These are phyloP conservation scores for Aegilops tauschii DNA, from an alignment of 176 grass and related monocot species.

Conservation along the genomic window DNA sequence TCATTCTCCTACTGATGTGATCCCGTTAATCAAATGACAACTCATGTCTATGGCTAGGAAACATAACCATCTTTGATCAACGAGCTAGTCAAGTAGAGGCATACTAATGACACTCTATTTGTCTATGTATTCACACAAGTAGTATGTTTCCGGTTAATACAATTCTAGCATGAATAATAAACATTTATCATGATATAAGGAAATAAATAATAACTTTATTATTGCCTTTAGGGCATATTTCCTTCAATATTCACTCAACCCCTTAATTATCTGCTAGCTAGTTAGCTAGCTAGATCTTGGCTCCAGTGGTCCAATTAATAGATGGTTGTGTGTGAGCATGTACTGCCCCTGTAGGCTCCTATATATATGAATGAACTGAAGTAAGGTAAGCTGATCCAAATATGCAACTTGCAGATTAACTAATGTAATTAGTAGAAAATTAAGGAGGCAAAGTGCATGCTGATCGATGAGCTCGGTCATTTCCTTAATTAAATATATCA, in stretches of 20 bases:
- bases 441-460: neutral
- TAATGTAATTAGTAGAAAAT: neutral
- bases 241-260: neutral
- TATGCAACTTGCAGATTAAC: neutral
- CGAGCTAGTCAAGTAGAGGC: too few relatives aligned
- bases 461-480: neutral
- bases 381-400: neutral
- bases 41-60: too few relatives aligned
- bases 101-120: too few relatives aligned
- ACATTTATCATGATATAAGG: too few relatives aligned
- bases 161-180: too few relatives aligned
- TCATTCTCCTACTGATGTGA: too few relatives aligned
- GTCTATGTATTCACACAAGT: too few relatives aligned
- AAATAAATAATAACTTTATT: too few relatives aligned
- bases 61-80: too few relatives aligned
- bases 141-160: too few relatives aligned
- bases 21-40: too few relatives aligned
- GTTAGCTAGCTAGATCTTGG: neutral
- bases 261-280: neutral
- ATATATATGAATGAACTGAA: neutral
- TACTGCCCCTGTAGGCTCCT: neutral
- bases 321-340: neutral
- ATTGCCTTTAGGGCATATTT: too few relatives aligned
- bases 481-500: neutral
- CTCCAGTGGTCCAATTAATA: neutral